Conservation (phyloP, 805 yeast species). For the Sugiyamaella smithiae region DNA sequence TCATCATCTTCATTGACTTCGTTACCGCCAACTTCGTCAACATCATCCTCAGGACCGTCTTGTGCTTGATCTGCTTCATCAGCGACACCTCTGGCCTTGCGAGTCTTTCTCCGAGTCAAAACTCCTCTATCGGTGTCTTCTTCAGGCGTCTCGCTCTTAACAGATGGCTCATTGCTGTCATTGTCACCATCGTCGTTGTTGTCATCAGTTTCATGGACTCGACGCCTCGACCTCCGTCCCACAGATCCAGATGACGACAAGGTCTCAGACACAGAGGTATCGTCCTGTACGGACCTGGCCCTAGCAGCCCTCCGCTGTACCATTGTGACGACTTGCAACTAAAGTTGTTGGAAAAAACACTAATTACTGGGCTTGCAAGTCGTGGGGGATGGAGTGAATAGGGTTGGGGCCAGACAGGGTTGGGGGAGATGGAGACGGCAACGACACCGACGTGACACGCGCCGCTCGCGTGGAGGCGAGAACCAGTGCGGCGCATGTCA, state of each 20-base stretch:
- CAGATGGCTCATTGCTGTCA: slow-evolving; percentile 5
- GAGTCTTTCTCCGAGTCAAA: neutral
- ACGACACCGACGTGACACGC: no score
- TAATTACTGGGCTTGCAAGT: no score
- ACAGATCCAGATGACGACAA: neutral
- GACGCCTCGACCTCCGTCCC: neutral
- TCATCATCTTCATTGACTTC: slow-evolving; percentile 20
- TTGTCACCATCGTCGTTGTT: neutral
- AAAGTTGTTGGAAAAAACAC: no score
- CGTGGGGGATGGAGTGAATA: no score
- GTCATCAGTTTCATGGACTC: neutral
- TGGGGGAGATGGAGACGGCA: no score
- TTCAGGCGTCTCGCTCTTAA: slow-evolving; percentile 1
- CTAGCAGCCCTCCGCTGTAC: slow-evolving; percentile 4
- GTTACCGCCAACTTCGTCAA: slow-evolving; percentile 17
- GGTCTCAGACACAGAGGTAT: neutral
- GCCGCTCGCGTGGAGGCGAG: no score
- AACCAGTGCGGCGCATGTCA: no score
- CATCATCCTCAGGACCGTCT: neutral
- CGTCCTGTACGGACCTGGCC: slow-evolving; percentile 1
- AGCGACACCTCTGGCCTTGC: neutral
- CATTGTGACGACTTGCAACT: neutral
- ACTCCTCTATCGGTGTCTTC: neutral
- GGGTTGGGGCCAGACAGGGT: no score
- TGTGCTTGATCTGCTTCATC: neutral